Base-by-base conservation (phyloP, 1,284 basidiomycete species). In the Sporisorium iseilematis-ciliati region DNA sequence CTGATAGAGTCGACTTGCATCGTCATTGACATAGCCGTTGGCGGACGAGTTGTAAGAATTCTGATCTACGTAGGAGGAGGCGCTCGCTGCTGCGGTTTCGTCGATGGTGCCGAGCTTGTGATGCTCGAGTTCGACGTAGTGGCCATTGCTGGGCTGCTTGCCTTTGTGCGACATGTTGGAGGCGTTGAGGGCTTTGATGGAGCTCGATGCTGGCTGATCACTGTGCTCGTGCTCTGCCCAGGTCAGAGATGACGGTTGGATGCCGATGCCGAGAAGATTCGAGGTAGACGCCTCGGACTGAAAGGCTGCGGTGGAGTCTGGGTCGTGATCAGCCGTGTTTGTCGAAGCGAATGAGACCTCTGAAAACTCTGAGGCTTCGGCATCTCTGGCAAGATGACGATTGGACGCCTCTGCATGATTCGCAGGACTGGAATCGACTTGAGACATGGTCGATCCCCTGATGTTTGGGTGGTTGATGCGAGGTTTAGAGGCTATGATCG, bases 101-200 rank as follows among this genome's bases (percentile, higher is more conserved):
- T 75, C 67, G 21, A 75, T 75, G 25, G 66, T 62, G 48, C 60
- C 51, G 43, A 75, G 67, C 31, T 59, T 72, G 33, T 45, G 63
- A 29, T 56, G 59, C 4, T 61, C 59, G 3, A 33, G 31, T 18
- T 72, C 63, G 18, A 52, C n/a, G 40, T 50, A 12, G n/a, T 61
- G 49, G 18, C 62, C 62, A n/a, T 59, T 63, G 69, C 50, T 58
- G 7, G 53, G 49, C 33, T 61, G 61, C 46, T 70, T 64, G 49
- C 42, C 62, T 55, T 61, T 59, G 50, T 53, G 33, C 29, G 43
- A 18, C n/a, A 23, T 6, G 21, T n/a, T 56, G 3, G 25, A 23
- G 33, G 56, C 38, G 35, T 8, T 45, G 57, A 53, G 21, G 11
- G 46, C 23, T 26, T 51, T 60, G 11, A 56, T 48, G 20, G 57